Evolutionary conservation across 495 filamentous ascomycete genomes (phyloP), one percentile per base, ranked within the genome.

Genomic region (Podospora comata): DNA sequence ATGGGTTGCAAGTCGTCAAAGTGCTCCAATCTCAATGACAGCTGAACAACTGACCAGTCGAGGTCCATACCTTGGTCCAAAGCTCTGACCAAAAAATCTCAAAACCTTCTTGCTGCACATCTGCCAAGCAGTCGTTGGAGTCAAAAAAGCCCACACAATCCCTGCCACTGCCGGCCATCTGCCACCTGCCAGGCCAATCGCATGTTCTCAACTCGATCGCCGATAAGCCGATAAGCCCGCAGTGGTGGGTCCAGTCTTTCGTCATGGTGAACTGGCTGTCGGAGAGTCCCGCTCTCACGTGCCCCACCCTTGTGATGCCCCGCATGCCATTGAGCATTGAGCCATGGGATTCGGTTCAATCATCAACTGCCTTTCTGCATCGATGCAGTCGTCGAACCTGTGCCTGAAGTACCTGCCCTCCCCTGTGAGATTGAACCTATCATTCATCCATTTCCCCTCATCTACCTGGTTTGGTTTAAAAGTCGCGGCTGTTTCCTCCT

Each of bases 231-330:
- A 48, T 48, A 48, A 48, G 39, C 39, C 13, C 39, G 32, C 3
- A 15, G 34, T 18, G 9, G n/a, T 63, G 61, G 69, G 66, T 16
- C 4, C 20, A 2, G 6, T 26, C 11, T 68, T 71, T 66, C 69
- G 69, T 71, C 69, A 71, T 71, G 63, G 32, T 65, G 61, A 53
- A 56, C n/a, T 23, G 28, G 23, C 44, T 60, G 27, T n/a, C 19
- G 16, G 11, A 59, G 26, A 62, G 5, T 5, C 27, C 27, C 30
- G 23, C 55, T 58, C 64, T 73, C 72, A 76, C 55, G 68, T 68
- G 71, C 73, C 73, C 68, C 71, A 67, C 65, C 65, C 62, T 66
- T 34, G 67, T 55, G 66, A 70, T 68, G 74, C 71, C 71, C 66
- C 67, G 60, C 58, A 66, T 15, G 57, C 54, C 27, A 48, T 48